These are phyloP conservation scores for Maudiozyma bulderi DNA, from an alignment of 805 yeast genomes.

Conservation along the genomic window DNA sequence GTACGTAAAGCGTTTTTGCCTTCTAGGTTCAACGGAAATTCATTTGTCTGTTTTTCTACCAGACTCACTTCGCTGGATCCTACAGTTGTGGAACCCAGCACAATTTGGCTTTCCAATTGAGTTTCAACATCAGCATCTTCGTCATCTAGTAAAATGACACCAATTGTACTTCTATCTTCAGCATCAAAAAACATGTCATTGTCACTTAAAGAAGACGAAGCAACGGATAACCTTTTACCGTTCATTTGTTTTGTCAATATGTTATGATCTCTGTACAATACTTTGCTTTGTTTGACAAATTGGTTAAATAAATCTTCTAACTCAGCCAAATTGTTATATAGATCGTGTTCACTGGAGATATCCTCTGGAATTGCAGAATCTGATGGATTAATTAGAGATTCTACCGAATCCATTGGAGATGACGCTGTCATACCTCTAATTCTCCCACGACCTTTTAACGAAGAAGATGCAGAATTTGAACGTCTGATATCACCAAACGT, in stretches of 20 bases:
- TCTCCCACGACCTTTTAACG: conserved; percentile 4
- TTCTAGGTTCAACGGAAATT: not conserved
- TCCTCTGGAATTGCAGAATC: not conserved
- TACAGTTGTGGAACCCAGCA: not conserved
- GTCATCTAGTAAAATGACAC: conserved; percentile 47
- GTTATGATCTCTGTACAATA: conserved; percentile 13
- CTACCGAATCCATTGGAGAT: conserved; percentile 6
- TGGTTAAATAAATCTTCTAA: conserved; percentile 17
- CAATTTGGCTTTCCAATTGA: not conserved
- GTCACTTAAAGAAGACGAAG: conserved; percentile 29
- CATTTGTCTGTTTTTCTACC: not conserved
- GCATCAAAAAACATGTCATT: conserved; percentile 62
- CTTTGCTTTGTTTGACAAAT: conserved; percentile 16
- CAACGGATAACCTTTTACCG: conserved; percentile 11
- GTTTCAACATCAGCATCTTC: conserved; percentile 19
- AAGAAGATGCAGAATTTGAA: conserved; percentile 12
- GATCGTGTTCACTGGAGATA: conserved; percentile 12
- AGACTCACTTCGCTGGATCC: not conserved
- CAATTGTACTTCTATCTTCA: conserved; percentile 39
- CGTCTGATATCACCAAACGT: conserved; percentile 1
- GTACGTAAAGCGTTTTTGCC: no score
- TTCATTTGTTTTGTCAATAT: conserved; percentile 8
- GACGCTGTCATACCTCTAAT: conserved; percentile 4
- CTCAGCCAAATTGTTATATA: conserved; percentile 18
- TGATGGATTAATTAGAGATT: conserved; percentile 1